Base-by-base conservation (phyloP, 1,139 yeast genomes). In the Yamadazyma siamensis region DNA sequence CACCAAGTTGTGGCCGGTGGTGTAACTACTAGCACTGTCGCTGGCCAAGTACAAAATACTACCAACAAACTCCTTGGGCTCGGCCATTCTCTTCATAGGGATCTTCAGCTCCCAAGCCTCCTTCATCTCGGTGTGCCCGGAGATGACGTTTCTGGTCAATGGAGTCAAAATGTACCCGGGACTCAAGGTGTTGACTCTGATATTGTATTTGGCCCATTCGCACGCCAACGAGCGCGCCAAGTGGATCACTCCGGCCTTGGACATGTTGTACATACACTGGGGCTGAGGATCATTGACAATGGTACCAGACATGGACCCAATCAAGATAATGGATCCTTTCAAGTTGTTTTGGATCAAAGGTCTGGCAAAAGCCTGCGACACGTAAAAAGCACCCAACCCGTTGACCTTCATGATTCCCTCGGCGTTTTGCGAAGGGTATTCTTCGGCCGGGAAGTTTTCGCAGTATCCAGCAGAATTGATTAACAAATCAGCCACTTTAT, bases 381-480 rank as follows among this genome's bases (percentile, higher is more conserved):
- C 81, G 65, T 80, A 81, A 49, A 83, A 71, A 5, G 91, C 77
- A 11, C 94, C 94, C 56, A 81, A 64, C 16, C 83, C 72, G 56
- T 84, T 83, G 36, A 83, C 94, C 50, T 79, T 75, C 59, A 81
- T 68, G 38, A 84, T 61, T 20, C 73, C 71, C 48, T 80, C 86
- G 32, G 88, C 85, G 48, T 79, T 80, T 32, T 59, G 52, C 22
- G 86, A 75, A 13, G 91, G 89, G 59, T 83, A 84, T 31, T 81
- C 85, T 47, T 80, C 76, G 17, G 94, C 94, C 3, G 86, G 75
- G 59, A 70, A 75, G 61, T 80, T 82, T 54, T 82, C 88, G 53
- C 87, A 80, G 64, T 80, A 84, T n/a, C 94, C 94, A 9, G 94
- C 94, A 29, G 87, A 71, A 61, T 84, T 83, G 39, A 84, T 71